A percentile compares a stretch with the other conserved stretches of the same genome.
Conservation (phyloP, 192 early-diverging fungal genomes). For the Linnemannia elongata region DNA sequence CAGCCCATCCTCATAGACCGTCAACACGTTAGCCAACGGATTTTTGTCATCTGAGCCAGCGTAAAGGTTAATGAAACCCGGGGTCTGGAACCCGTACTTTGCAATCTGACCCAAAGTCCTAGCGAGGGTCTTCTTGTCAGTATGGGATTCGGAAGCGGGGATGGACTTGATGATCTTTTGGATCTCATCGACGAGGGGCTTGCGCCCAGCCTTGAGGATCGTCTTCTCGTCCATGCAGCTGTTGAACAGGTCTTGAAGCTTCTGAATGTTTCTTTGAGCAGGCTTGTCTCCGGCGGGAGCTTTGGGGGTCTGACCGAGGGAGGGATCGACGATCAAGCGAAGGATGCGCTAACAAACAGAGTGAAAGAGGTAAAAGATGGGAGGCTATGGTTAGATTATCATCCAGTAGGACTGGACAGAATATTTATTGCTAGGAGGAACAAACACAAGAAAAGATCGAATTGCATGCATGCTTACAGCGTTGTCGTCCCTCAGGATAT, state of each 20-base stretch:
- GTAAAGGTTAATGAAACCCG: not conserved
- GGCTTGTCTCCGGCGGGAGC: conserved; percentile 46
- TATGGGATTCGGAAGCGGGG: conserved; percentile 13
- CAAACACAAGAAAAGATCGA: not conserved
- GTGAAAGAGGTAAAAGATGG: not conserved
- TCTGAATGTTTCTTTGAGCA: conserved; percentile 62
- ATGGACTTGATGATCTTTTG: conserved; percentile 35
- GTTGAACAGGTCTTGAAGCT: conserved; percentile 65
- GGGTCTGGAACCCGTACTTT: not conserved
- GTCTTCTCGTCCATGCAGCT: conserved; percentile 63
- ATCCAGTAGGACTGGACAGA: too few relatives aligned
- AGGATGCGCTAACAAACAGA: conserved; percentile 38
- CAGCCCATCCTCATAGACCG: conserved; percentile 4
- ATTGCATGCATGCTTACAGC: not conserved
- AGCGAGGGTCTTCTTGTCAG: conserved; percentile 11
- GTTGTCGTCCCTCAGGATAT: not conserved
- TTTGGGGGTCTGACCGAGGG: conserved; percentile 17
- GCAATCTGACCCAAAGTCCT: conserved; percentile 10
- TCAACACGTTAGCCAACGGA: conserved; percentile 8
- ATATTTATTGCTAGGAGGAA: not conserved
- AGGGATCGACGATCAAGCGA: conserved; percentile 56
- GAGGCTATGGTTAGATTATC: not conserved
- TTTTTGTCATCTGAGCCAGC: not conserved
- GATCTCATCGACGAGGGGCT: conserved; percentile 49
- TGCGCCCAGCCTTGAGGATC: conserved; percentile 41